Evolutionary conservation across 1,284 basidiomycete genomes (phyloP), one percentile per base, ranked within the genome.

Genomic region (Pyrrhoderma noxium): DNA sequence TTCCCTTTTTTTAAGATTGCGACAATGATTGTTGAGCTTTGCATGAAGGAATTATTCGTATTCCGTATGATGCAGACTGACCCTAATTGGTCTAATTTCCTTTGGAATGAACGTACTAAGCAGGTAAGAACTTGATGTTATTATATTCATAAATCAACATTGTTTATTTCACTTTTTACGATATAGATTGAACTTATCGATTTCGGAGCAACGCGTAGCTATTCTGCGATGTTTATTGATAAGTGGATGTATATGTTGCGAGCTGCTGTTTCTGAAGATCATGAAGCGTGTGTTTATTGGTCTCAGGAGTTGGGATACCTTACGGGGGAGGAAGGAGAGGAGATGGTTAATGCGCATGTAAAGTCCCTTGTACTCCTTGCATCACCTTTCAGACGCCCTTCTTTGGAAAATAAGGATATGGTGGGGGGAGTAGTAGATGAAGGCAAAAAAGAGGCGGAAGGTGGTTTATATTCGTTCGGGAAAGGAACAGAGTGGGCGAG

Each of bases 1-100:
- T n/a, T n/a, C n/a, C n/a, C n/a, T n/a, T n/a, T n/a, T n/a, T n/a
- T n/a, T n/a, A n/a, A 95, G 89, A 95, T 99, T 61, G 91, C 93
- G 1, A 70, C 76, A 2, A 75, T 82, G 47, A 79, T 97, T 48
- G 75, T 98, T 46, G 85, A 91, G 47, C 76, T 99, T 2, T 96
- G 93, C 61, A 71, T 99, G 38, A 81, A 79, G 52, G 95, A 99
- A 65, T 78, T 98, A 11, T 96, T 98, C 68, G 74, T 84, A 53
- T 96, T 94, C 71, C 75, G 89, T 21, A 71, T 89, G 43, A 98
- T 99, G 96, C 96, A 99, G 67, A 99, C 95, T 0, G 95, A 99
- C 66, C 95, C 96, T 1, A 99, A 99, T 64, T 98, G 91, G 89
- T 90, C 89, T 19, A 99, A 98, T 67, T 99, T 99, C 70, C 71